Base-by-base conservation (phyloP, 2,329 filamentous ascomycete species). In the Cladosporium austrohemisphaericum region DNA sequence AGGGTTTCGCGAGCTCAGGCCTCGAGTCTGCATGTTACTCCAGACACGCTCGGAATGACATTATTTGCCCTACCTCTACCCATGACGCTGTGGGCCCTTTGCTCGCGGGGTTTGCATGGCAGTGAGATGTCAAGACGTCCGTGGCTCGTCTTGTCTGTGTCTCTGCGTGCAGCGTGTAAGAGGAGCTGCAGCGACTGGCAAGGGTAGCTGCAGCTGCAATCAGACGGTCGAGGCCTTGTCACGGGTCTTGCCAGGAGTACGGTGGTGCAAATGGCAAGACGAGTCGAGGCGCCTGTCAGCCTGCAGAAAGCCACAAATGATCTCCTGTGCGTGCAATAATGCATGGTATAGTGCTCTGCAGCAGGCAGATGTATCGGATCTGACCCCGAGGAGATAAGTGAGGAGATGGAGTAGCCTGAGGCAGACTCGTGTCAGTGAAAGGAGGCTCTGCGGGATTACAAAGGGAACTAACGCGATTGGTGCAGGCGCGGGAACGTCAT, bases 381-480 rank as follows among this genome's bases (percentile, higher is more conserved):
- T 31, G 3, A 4, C 6, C 20, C 44, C 44, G 44, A 18, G 5
- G 14, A 35, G 32, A 35, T 6, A 4, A 16, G 32, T 5, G 9
- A 16, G 14, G 19, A 5, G 7, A 16, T n/a, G n/a, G n/a, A n/a
- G n/a, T n/a, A n/a, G n/a, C n/a, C n/a, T n/a, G n/a, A n/a, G n/a
- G n/a, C n/a, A n/a, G n/a, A n/a, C 16, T 18, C 4, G 8, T 20
- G 33, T 36, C 28, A 31, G n/a, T 25, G 28, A 1, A 2, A 14
- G 10, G 44, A 47, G 44, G 44, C 44, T 47, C 44, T 47, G 44
- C 44, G 43, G 43, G 36, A 19, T 47, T 31, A 47, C 11, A 22
- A 38, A 47, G 44, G 44, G 33, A 38, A 18, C 44, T 47, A 47
- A 47, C 44, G 33, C 44, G 33, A 47, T 47, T 47, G 44, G 44